Conservation (phyloP, 129 eudicot species). For the Daucus carota region DH1_v3.0 NC_030381.2:21855001-21855500, state of each 20-base stretch:
- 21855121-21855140: too few species aligned
- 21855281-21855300: slow-evolving; percentile 6
- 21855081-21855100: too few species aligned
- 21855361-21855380: background rate
- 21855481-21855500: background rate
- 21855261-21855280: background rate
- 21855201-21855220: slow-evolving; percentile 9
- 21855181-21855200: slow-evolving; percentile 8
- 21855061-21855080: too few species aligned
- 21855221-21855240: background rate
- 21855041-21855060: too few species aligned
- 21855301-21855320: background rate
- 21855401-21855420: background rate
- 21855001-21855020: too few species aligned
- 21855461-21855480: background rate
- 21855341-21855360: background rate
- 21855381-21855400: background rate
- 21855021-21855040: too few species aligned
- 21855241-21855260: background rate
- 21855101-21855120: too few species aligned
- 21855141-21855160: too few species aligned
- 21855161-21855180: background rate
- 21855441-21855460: background rate
- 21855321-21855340: background rate
- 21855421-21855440: background rate